Evolutionary conservation across 345 rosid species (phyloP).

Genomic region (Isatis tinctoria): DNA sequence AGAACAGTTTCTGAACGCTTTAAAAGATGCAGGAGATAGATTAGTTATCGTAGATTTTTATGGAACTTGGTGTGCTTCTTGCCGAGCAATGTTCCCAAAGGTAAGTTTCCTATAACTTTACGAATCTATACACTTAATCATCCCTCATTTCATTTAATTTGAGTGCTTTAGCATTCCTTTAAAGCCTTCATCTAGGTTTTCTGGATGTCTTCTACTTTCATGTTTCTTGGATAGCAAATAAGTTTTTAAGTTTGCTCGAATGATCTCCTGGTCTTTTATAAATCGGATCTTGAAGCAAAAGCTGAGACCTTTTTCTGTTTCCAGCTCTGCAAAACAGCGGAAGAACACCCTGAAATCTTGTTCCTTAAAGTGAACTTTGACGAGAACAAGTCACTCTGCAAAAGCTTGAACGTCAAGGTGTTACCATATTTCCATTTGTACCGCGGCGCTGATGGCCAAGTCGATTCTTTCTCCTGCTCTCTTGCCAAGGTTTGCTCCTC

Average conservation of each 20-base stretch:
- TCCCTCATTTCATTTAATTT: not conserved
- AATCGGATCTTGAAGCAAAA: not conserved
- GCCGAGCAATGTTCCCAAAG: conserved; percentile 88
- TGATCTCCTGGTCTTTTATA: too few species aligned
- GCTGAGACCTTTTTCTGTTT: not conserved
- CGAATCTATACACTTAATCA: not conserved
- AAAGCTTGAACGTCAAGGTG: conserved; percentile 79
- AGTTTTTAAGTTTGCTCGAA: too few species aligned
- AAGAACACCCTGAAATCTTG: conserved; percentile 65
- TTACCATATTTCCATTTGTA: conserved; percentile 88
- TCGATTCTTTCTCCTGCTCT: conserved; percentile 87
- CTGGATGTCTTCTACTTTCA: too few species aligned
- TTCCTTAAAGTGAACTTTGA: conserved; percentile 89
- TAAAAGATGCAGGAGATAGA: conserved; percentile 70
- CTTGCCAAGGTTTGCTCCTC: conserved; percentile 64
- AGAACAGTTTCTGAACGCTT: conserved; percentile 63
- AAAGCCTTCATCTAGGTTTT: too few species aligned
- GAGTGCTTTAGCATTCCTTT: too few species aligned
- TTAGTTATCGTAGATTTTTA: conserved; percentile 90
- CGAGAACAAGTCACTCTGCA: conserved; percentile 88
- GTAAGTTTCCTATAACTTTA: conserved; percentile 29
- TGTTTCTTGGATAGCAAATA: too few species aligned
- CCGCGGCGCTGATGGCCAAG: conserved; percentile 63
- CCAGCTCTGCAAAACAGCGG: conserved; percentile 83
- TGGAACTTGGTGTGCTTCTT: conserved; percentile 98